Evolutionary conservation across 495 filamentous ascomycete genomes (phyloP).

Genomic region (Beverwykella pulmonaria): DNA sequence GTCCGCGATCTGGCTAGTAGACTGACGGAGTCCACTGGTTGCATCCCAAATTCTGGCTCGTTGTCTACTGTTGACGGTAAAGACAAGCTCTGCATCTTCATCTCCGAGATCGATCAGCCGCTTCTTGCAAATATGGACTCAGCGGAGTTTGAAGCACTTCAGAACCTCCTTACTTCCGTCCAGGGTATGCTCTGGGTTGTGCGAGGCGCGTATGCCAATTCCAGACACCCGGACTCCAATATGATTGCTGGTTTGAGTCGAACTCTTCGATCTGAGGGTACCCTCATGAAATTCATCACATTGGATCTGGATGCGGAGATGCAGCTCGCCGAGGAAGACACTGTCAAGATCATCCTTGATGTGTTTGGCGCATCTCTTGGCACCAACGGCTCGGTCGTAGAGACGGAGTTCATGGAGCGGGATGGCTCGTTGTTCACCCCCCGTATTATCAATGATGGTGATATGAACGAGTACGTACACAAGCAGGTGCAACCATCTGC

Average conservation of each 20-base stretch:
- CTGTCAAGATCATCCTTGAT: constrained; percentile 8
- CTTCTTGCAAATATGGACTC: constrained; percentile 13
- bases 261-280: constrained; percentile 18
- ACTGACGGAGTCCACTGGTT: constrained; percentile 1
- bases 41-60: not conserved
- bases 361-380: not conserved
- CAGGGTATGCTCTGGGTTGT: constrained; percentile 22
- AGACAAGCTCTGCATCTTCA: constrained; percentile 13
- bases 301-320: constrained; percentile 20
- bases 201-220: constrained; percentile 11
- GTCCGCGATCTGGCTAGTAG: not conserved
- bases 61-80: not conserved
- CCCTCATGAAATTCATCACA: constrained; percentile 5
- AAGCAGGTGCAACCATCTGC: constrained; percentile 11
- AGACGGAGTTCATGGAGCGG: constrained; percentile 24
- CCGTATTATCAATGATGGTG: constrained; percentile 18
- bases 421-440: constrained; percentile 17
- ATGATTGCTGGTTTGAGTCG: constrained; percentile 25
- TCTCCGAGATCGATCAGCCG: constrained; percentile 14
- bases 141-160: constrained; percentile 7
- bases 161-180: not conserved
- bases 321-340: not conserved
- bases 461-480: constrained; percentile 20
- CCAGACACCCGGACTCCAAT: constrained; percentile 2
- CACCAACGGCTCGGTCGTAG: not conserved